Evolutionary conservation across 768 basidiomycete genomes (phyloP).

Genomic region (Psilocybe sp.): DNA sequence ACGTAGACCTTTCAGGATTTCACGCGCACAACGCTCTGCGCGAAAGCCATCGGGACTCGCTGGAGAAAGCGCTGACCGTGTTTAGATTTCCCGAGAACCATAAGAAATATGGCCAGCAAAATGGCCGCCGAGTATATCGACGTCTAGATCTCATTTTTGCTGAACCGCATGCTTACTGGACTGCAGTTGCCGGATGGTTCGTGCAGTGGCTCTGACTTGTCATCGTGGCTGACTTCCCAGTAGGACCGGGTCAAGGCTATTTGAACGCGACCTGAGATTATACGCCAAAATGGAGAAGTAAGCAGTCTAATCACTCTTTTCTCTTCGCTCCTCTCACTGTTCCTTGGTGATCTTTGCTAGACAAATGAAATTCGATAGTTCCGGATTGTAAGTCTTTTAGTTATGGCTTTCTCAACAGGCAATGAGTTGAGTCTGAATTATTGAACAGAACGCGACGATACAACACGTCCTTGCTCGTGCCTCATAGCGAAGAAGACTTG

Average conservation of each 20-base stretch:
- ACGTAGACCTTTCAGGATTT: slow-evolving; percentile 58
- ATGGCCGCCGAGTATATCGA: slow-evolving; percentile 43
- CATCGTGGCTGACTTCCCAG: neutral
- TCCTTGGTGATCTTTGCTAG: slow-evolving; percentile 28
- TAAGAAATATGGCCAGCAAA: slow-evolving; percentile 15
- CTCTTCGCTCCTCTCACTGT: neutral
- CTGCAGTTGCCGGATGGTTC: slow-evolving; percentile 86
- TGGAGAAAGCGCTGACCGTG: slow-evolving; percentile 84
- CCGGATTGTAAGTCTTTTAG: slow-evolving; percentile 57
- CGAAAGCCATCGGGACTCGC: slow-evolving; percentile 69
- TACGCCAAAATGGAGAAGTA: slow-evolving; percentile 70
- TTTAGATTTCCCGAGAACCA: slow-evolving; percentile 53
- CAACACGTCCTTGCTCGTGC: slow-evolving; percentile 58
- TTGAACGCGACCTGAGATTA: slow-evolving; percentile 78
- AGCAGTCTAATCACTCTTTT: slow-evolving; percentile 4
- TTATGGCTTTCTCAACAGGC: neutral
- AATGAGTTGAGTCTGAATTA: neutral
- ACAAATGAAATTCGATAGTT: slow-evolving; percentile 83
- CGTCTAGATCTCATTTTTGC: slow-evolving; percentile 86
- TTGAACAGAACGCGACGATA: slow-evolving; percentile 52
- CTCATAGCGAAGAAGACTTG: slow-evolving; percentile 67
- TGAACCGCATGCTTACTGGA: slow-evolving; percentile 76
- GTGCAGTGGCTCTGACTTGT: neutral
- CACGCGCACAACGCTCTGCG: slow-evolving; percentile 51
- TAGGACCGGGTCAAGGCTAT: slow-evolving; percentile 89